A percentile compares a stretch with the other conserved stretches of the same genome.
These are phyloP conservation scores for Geranium brycei DNA, from an alignment of 345 rosid species.

Conservation along the genomic window DNA sequence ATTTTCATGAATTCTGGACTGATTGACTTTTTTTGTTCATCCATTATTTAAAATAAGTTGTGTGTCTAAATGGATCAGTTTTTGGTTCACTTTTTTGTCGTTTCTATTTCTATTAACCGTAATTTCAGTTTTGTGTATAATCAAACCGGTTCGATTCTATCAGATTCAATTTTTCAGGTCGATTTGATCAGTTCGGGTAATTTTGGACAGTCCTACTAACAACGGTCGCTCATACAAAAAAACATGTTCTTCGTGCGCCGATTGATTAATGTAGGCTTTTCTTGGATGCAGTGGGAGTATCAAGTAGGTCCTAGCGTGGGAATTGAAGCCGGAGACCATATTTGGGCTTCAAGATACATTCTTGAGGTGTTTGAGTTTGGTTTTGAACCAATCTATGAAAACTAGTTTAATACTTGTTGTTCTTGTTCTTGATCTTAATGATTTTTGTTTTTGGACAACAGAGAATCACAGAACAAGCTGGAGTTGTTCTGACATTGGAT, in stretches of 20 bases:
- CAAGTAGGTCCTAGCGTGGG: slow-evolving; percentile 98
- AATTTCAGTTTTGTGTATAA: no score
- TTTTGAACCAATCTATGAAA: not conserved
- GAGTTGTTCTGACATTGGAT: slow-evolving; percentile 82
- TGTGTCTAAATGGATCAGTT: no score
- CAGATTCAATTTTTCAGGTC: no score
- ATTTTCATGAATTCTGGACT: no score
- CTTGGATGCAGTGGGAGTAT: slow-evolving; percentile 73
- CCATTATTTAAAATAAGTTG: no score
- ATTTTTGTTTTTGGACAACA: slow-evolving; percentile 17
- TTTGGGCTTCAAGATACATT: slow-evolving; percentile 92
- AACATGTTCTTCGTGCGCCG: no score
- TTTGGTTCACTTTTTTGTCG: not conserved
- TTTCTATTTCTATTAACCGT: no score
- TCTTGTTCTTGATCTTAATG: slow-evolving; percentile 2
- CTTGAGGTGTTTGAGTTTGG: slow-evolving; percentile 49
- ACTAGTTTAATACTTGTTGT: not conserved
- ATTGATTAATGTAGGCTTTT: not conserved
- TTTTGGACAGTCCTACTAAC: no score
- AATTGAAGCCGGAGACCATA: slow-evolving; percentile 86
- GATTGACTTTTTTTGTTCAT: no score
- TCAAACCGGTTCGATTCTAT: no score
- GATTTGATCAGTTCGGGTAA: no score
- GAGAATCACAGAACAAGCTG: slow-evolving; percentile 98
- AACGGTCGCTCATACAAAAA: no score